Conservation (phyloP, 345 rosid species). For the Hypericum perforatum region DNA sequence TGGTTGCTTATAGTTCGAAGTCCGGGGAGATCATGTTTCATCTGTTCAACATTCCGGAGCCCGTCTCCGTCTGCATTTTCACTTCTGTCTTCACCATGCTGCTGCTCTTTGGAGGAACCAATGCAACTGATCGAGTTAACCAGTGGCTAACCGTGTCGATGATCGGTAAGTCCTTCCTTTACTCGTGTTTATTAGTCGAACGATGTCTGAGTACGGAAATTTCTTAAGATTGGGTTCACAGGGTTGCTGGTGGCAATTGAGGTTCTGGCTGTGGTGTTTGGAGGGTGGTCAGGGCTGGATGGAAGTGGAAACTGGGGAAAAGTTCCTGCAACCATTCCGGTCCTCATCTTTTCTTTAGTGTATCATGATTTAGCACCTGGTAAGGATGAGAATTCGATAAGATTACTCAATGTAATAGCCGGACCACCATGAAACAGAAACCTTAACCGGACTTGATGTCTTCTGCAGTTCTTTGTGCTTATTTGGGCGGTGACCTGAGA, state of each 20-base stretch:
- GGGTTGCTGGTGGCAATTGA: constrained; percentile 52
- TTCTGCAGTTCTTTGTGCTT: constrained; percentile 53
- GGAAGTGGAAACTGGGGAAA: constrained; percentile 43
- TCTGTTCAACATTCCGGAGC: constrained; percentile 34
- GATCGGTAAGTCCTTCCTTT: constrained; percentile 33
- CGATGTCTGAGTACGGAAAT: neutral
- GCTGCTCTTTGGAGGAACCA: constrained; percentile 41
- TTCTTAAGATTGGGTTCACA: constrained; percentile 8
- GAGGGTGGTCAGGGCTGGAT: constrained; percentile 47
- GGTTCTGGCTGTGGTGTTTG: constrained; percentile 28
- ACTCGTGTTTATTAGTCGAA: neutral
- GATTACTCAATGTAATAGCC: no score
- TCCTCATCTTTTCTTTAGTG: constrained; percentile 49
- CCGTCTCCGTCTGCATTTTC: constrained; percentile 34
- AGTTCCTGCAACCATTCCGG: constrained; percentile 48
- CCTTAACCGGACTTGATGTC: constrained; percentile 1
- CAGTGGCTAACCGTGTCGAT: constrained; percentile 49
- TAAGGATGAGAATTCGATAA: constrained; percentile 11
- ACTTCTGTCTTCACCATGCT: constrained; percentile 34
- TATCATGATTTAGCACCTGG: constrained; percentile 56
- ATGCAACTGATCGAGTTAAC: constrained; percentile 44
- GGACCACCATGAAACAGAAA: no score
- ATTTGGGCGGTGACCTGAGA: constrained; percentile 43
- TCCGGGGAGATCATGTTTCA: constrained; percentile 50
- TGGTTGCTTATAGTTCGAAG: constrained; percentile 52